Evolutionary conservation across 176 grass and related monocot genomes (phyloP).

Genomic region (Oryza glumipatula): DNA sequence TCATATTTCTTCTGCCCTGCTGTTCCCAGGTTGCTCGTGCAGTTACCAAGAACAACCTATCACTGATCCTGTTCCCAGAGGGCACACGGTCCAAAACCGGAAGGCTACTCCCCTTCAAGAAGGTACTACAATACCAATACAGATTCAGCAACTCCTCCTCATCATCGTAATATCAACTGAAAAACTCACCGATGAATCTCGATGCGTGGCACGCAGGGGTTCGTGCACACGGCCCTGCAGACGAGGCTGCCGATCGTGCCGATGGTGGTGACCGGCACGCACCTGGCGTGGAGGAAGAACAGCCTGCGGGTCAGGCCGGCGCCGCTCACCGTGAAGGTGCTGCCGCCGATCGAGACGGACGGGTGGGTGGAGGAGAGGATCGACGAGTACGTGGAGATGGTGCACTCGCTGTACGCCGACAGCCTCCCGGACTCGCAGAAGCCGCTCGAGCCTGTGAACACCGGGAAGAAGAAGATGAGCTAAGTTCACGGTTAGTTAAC

Average conservation of each 20-base stretch:
- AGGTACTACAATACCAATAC: slow-evolving; percentile 20
- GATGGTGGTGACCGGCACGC: slow-evolving; percentile 51
- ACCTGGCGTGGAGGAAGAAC: slow-evolving; percentile 59
- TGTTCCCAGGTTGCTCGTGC: not conserved
- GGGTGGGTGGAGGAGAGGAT: slow-evolving; percentile 45
- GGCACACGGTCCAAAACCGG: slow-evolving; percentile 56
- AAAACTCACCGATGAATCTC: not conserved
- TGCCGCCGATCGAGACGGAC: slow-evolving; percentile 50
- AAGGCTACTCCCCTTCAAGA: slow-evolving; percentile 66
- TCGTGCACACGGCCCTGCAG: slow-evolving; percentile 58
- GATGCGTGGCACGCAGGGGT: slow-evolving; percentile 37
- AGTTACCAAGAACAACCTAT: slow-evolving; percentile 52
- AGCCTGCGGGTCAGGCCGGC: slow-evolving; percentile 49
- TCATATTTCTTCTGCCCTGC: not conserved
- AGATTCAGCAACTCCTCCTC: not conserved
- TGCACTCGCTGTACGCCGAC: not conserved
- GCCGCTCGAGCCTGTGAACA: not conserved
- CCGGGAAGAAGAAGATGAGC: not conserved
- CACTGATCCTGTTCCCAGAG: slow-evolving; percentile 57
- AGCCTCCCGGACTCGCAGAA: slow-evolving; percentile 18
- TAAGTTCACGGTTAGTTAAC: not conserved
- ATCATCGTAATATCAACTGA: not conserved
- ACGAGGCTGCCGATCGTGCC: slow-evolving; percentile 53
- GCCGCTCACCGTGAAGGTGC: slow-evolving; percentile 53
- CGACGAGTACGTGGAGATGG: slow-evolving; percentile 42